Evolutionary conservation across 257 asterid species (phyloP), one percentile per base, ranked within the genome.

Genomic region (Thymus mandschuricus): DNA sequence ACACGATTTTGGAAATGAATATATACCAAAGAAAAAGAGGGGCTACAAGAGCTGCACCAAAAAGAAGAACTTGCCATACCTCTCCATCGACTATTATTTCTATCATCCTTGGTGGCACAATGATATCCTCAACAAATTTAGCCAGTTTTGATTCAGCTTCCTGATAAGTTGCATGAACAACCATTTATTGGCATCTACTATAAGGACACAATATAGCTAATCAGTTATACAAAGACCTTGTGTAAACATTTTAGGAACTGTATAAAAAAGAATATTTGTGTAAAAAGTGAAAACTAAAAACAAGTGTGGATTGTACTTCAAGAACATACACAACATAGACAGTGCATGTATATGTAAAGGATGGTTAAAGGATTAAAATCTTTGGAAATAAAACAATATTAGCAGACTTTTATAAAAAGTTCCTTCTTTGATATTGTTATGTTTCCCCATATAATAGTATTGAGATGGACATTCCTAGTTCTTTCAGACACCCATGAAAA

Each of bases 51-150:
- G 60, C 63, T 65, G 74, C 68, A 64, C 60, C 31, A 59, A 65
- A 75, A 54, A 64, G 60, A 79, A 64, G 60, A 79, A 35, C 70
- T 41, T 28, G 49, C 55, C 69, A 60, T 81, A 95, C 99, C 99
- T 92, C 99, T 84, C 97, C 99, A 64, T 92, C 98, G 41, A 89
- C 93, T 77, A 95, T 80, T 79, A 92, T 81, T 81, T 92, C 99
- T 67, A 95, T 85, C 98, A 92, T 92, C 87, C 94, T 89, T 69
- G 99, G 99, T 5, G 99, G 97, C 75, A 95, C 92, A 75, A 95
- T 87, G 73, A 95, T 92, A 71, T 92, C 99, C 88, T 92, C 98
- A 15, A 92, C 97, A 89, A 92, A 89, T 75, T 85, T 90, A 73
- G 97, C 97, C 78, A 95, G 80, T 82, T 92, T 92, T 29, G 96